phyloP scores from a whole-genome alignment of 2,329 filamentous ascomycete genomes.

The Fusarium pilosicola region DNA sequence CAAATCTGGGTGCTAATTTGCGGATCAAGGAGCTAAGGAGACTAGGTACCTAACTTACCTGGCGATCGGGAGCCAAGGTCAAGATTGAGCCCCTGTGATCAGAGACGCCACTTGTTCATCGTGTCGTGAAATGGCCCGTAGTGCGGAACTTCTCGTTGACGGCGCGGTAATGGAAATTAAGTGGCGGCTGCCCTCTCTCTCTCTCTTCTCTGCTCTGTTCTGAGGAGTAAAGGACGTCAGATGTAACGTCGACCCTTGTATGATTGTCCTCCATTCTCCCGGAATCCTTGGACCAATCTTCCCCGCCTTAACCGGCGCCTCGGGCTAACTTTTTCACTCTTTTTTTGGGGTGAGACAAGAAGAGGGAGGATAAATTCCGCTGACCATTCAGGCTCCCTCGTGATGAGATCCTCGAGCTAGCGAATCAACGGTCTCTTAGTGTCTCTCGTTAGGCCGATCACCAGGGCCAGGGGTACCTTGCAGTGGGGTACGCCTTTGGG shows the following conservation, averaged over 20 bases:
- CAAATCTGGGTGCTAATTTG: not conserved
- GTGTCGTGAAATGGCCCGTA: constrained; percentile 3
- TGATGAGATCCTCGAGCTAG: constrained; percentile 6
- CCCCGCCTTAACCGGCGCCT: constrained; percentile 6
- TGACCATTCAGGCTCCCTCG: not conserved
- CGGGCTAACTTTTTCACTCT: not conserved
- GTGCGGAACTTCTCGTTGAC: not conserved
- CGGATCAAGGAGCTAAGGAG: not conserved
- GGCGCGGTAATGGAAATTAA: not conserved
- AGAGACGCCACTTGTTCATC: constrained; percentile 1
- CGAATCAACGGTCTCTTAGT: constrained; percentile 16
- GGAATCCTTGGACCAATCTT: not conserved
- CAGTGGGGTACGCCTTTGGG: not conserved
- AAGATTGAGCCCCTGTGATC: constrained; percentile 11
- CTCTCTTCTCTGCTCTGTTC: not conserved
- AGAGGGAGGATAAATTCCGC: not conserved
- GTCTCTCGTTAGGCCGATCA: constrained; percentile 6
- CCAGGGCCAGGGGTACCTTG: not conserved
- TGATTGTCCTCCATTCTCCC: not conserved
- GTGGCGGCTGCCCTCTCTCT: not conserved
- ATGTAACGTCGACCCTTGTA: not conserved
- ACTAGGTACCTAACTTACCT: not conserved
- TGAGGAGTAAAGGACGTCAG: not conserved
- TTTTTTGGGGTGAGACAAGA: not conserved
- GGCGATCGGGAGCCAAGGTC: constrained; percentile 9